Base-by-base conservation (phyloP, 306 rosid genomes). In the Cotoneaster glaucophyllus region DNA sequence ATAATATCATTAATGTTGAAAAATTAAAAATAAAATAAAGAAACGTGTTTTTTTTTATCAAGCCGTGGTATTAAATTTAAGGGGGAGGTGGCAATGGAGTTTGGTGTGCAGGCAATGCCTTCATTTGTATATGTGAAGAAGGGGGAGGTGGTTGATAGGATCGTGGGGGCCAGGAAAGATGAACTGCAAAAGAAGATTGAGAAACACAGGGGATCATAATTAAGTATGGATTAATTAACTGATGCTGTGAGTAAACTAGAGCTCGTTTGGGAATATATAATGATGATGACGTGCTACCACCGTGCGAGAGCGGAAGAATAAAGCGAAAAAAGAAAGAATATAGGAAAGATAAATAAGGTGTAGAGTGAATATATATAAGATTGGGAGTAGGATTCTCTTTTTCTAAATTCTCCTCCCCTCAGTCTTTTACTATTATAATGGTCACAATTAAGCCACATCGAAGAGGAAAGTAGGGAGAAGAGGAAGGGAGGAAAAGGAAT, bases 81-180 rank as follows among this genome's bases (percentile, higher is more conserved):
- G 83, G 84, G 91, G 98, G 92, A 79, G 25, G 90, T 93, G 79
- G 92, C 96, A 28, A 67, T 69, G 58, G 87, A 85, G 77, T 87
- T 58, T 62, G 85, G 85, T 10, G 93, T 91, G 77, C 80, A 85
- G 39, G 83, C 86, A 81, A 66, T 93, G 88, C 97, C 98, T 70
- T 79, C 97, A 34, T 88, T 91, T 87, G 3, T 89, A 66, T 85
- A 91, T 29, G 12, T 88, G 2, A 89, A 88, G 90, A 88, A 80
- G 32, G 97, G 97, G 26, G 82, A 76, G 39, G 85, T 83, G 15
- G 54, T 75, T 15, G 96, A 89, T 29, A 93, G 25, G 82, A 87
- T 85, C 59, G 85, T 79, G 5, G 98, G 96, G 34, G 89, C 85
- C 19, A 90, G 75, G 69, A 89, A 85, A 74, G 96, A 91, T 24